Evolutionary conservation across 495 filamentous ascomycete species (phyloP).

Genomic region (Poronia punctata): DNA sequence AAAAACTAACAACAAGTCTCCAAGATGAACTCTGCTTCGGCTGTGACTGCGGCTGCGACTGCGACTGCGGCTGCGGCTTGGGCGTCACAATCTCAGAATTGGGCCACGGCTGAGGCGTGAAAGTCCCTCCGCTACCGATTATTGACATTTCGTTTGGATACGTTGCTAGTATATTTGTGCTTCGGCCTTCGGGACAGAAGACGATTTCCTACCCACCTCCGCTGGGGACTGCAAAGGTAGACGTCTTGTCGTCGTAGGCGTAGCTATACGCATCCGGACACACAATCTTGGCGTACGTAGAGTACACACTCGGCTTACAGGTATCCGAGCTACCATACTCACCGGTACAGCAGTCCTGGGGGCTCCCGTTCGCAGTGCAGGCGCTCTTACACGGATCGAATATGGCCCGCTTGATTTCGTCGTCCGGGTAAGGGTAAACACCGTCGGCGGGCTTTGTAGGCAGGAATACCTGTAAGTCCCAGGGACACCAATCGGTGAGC

Average conservation of each 20-base stretch:
- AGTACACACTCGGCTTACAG: conserved; percentile 59
- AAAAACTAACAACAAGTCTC: neutral
- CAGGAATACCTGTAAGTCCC: conserved; percentile 59
- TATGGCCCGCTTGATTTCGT: conserved; percentile 53
- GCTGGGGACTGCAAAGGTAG: conserved; percentile 67
- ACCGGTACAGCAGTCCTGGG: conserved; percentile 64
- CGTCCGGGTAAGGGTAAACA: conserved; percentile 70
- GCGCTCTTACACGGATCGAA: conserved; percentile 68
- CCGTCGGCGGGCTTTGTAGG: conserved; percentile 59
- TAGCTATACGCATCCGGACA: conserved; percentile 81
- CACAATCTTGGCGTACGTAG: conserved; percentile 55
- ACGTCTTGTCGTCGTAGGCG: conserved; percentile 67
- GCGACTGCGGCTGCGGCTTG: too few relatives aligned
- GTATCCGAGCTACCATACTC: conserved; percentile 45
- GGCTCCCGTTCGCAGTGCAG: conserved; percentile 53
- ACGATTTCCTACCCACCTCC: conserved; percentile 69
- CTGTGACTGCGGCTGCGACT: too few relatives aligned
- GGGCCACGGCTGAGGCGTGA: conserved; percentile 10
- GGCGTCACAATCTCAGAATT: conserved; percentile 29
- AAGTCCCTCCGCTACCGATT: conserved; percentile 22
- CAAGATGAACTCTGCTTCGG: too few relatives aligned
- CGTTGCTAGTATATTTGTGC: conserved; percentile 57
- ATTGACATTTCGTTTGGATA: conserved; percentile 36
- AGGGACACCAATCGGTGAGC: conserved; percentile 67
- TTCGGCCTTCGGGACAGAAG: conserved; percentile 65